Base-by-base conservation (phyloP, 192 early-diverging fungal species). In the Umbelopsis sp. region DNA sequence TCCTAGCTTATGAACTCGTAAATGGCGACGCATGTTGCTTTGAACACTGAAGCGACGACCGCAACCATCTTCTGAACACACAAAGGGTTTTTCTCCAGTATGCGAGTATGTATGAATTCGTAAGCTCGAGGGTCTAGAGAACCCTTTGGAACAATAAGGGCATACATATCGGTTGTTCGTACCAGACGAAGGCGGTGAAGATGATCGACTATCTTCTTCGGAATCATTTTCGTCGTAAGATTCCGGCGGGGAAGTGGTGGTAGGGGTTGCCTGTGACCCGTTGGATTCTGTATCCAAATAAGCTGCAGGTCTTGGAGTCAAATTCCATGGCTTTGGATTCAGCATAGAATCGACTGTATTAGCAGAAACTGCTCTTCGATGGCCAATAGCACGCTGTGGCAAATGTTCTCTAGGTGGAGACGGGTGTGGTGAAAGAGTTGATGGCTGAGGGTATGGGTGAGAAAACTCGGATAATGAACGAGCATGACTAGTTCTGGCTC, bases 11-110 rank as follows among this genome's bases (percentile, higher is more conserved):
- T 88, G 86, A 9, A 84, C 82, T 35, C 85, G 71, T 50, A 85
- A 44, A 78, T 93, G 92, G n/a, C 92, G 83, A 9, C 90, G 85
- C 85, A 91, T 79, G 48, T 93, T 93, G 70, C 89, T 91, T 48
- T 85, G 81, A 11, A 92, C 91, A 30, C 89, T 88, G 70, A 93
- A 93, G 41, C 81, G 77, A 37, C 88, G 84, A 6, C 81, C 82
- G 72, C 92, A 93, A 4, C 88, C 85, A 27, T 81, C 82, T 55
- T 83, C 82, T 0, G 71, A 69, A 61, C 92, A 93, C 21, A 84
- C 78, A 74, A 89, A 86, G 1, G 92, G 92, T 50, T 89, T 89
- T 69, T 93, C 91, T 1, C 91, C 91, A 5, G 92, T 92, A 49
- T 93, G 92, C 0, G 90, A 89, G 69, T 86, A 85, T 20, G 86